Percentiles rank a stretch among this genome's conserved stretches.
Evolutionary conservation across 768 basidiomycete genomes (phyloP).

Genomic region (Lactifluus subvellereus): DNA sequence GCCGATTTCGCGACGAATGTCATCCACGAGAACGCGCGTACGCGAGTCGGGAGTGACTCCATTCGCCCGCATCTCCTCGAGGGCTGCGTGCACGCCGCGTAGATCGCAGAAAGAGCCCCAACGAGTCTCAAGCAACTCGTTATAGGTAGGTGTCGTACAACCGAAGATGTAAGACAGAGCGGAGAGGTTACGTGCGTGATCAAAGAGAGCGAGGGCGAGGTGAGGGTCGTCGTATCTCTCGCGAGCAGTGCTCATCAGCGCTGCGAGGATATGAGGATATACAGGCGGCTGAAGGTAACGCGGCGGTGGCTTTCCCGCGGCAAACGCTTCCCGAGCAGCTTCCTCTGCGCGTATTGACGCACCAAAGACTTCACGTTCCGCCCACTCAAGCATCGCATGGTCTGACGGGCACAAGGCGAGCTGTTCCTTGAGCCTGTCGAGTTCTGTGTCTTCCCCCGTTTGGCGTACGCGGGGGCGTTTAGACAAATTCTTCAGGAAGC

Average conservation of each 20-base stretch:
- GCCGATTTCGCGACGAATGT: conserved; percentile 57
- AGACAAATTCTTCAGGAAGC: conserved; percentile 52
- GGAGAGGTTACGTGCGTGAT: conserved; percentile 68
- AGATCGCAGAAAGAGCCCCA: conserved; percentile 85
- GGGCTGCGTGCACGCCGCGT: conserved; percentile 59
- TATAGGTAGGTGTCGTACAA: conserved; percentile 83
- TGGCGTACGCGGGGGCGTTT: conserved; percentile 34
- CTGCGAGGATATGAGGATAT: conserved; percentile 72
- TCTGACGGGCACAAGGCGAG: conserved; percentile 69
- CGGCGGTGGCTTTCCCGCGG: conserved; percentile 23
- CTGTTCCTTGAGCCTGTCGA: conserved; percentile 67
- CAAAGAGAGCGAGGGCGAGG: conserved; percentile 76
- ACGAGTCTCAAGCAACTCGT: conserved; percentile 79
- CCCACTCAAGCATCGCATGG: conserved; percentile 68
- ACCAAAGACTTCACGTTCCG: conserved; percentile 59
- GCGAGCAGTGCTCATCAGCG: conserved; percentile 73
- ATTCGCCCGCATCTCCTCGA: conserved; percentile 80
- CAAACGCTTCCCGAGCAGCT: conserved; percentile 38
- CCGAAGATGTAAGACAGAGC: conserved; percentile 83
- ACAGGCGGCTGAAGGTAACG: conserved; percentile 46
- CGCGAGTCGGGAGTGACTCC: conserved; percentile 57
- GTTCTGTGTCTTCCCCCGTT: conserved; percentile 32
- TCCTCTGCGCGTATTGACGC: conserved; percentile 47
- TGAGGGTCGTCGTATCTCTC: conserved; percentile 75
- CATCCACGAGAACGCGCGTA: conserved; percentile 59